Percentiles rank a stretch among this genome's conserved stretches.
These are phyloP conservation scores for Apium graveolens DNA, from an alignment of 129 eudicot genomes.

Conservation along the genomic window DNA sequence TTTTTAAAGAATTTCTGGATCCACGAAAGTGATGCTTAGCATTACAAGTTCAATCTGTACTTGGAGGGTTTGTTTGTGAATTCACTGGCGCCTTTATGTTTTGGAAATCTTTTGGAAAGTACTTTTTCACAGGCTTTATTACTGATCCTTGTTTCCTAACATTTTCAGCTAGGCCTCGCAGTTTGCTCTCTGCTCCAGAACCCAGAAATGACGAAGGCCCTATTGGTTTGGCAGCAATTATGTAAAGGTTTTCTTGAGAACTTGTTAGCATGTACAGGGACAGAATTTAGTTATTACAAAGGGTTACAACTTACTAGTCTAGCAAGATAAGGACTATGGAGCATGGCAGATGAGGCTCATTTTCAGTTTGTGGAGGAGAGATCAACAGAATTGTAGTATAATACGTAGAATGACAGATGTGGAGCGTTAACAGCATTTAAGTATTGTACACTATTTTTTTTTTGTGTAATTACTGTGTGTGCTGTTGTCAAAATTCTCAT, in stretches of 20 bases:
- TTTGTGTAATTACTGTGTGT: background rate
- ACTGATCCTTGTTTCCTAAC: slow-evolving; percentile 9
- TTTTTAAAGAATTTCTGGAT: too few relatives aligned
- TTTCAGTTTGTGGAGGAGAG: background rate
- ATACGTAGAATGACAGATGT: background rate
- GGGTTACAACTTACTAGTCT: background rate
- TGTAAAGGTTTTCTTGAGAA: slow-evolving; percentile 18
- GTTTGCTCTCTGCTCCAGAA: slow-evolving; percentile 38
- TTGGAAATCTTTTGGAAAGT: background rate
- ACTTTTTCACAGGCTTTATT: too few relatives aligned
- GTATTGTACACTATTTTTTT: background rate
- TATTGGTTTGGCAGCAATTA: slow-evolving; percentile 72
- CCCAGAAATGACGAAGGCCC: slow-evolving; percentile 45
- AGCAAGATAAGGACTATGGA: background rate
- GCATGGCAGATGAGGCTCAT: background rate
- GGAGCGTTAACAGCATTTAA: background rate
- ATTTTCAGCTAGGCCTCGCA: slow-evolving; percentile 64
- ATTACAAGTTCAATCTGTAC: background rate
- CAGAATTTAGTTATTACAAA: background rate
- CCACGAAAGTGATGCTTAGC: background rate
- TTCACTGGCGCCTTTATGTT: background rate
- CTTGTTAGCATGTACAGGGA: background rate
- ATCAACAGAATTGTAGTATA: background rate
- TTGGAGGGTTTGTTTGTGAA: background rate
- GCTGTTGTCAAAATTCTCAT: background rate